Conservation (phyloP, 140 eudicot species). For the Senecio squalidus region DNA sequence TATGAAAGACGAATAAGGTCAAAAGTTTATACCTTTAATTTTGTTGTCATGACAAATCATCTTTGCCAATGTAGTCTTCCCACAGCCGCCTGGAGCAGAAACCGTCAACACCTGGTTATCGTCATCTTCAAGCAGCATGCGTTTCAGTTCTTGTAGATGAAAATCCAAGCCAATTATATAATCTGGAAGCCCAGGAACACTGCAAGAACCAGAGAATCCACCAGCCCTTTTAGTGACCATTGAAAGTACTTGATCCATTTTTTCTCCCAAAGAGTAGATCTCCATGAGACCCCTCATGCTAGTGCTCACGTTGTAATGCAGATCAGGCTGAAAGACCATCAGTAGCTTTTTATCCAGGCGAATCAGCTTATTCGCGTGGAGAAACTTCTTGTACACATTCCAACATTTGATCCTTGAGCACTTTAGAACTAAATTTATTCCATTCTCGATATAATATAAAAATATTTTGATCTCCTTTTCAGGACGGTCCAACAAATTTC, state of each 20-base stretch:
- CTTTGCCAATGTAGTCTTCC: constrained; percentile 46
- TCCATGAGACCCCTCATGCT: constrained; percentile 18
- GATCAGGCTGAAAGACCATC: constrained; percentile 16
- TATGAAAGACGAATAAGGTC: too few relatives aligned
- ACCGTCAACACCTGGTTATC: constrained; percentile 21
- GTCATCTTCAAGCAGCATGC: constrained; percentile 16
- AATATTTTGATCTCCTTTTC: constrained; percentile 12
- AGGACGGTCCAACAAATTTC: constrained; percentile 19
- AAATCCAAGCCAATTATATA: constrained; percentile 34
- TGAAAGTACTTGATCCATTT: constrained; percentile 20
- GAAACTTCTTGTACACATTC: constrained; percentile 23
- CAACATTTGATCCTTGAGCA: constrained; percentile 25
- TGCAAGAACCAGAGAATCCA: constrained; percentile 29
- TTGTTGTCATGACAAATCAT: constrained; percentile 42
- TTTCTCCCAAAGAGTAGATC: constrained; percentile 12
- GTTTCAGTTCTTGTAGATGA: constrained; percentile 34
- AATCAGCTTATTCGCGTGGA: constrained; percentile 12
- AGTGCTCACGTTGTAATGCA: constrained; percentile 11
- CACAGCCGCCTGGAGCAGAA: constrained; percentile 63
- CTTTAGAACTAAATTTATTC: constrained; percentile 6
- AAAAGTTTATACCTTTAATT: constrained; percentile 31
- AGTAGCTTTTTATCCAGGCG: constrained; percentile 16
- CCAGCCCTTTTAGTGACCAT: constrained; percentile 1
- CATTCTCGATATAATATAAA: not conserved
- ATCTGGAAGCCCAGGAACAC: constrained; percentile 37